These are phyloP conservation scores for Fusarium sp. DNA, from an alignment of 2,329 filamentous ascomycete genomes.

Conservation along the genomic window DNA sequence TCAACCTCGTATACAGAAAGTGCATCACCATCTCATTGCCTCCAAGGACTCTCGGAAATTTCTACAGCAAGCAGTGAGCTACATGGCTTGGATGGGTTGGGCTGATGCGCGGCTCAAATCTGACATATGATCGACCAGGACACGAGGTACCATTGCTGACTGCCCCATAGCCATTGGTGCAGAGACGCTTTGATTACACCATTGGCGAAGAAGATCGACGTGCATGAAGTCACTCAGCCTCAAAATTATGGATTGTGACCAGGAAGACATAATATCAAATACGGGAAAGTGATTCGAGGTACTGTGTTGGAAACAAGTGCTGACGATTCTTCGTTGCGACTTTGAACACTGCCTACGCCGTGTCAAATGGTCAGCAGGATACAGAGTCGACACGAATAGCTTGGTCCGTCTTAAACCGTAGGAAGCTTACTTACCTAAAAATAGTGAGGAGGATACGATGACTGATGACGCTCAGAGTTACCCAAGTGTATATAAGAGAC, in stretches of 20 bases:
- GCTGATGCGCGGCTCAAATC: background rate
- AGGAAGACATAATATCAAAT: background rate
- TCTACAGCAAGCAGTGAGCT: background rate
- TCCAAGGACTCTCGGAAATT: background rate
- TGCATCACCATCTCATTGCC: too few relatives aligned
- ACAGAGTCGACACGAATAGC: rapidly evolving
- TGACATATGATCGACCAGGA: background rate
- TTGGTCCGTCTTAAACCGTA: background rate
- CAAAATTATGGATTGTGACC: background rate
- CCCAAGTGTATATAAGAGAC: background rate
- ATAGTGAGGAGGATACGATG: background rate
- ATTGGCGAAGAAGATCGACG: background rate
- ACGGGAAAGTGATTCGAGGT: background rate
- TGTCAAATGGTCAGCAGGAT: background rate
- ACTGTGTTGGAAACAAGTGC: background rate
- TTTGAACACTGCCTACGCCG: background rate
- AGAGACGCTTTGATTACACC: too few relatives aligned
- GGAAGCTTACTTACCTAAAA: background rate
- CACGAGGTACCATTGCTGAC: background rate
- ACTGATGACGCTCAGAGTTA: rapidly evolving
- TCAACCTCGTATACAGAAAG: background rate
- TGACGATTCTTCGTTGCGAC: background rate
- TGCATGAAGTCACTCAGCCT: background rate
- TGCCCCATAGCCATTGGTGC: background rate
- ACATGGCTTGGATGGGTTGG: too few relatives aligned